Percentiles rank a stretch among this genome's conserved stretches.
These are phyloP conservation scores for Xanthoconium separans DNA, from an alignment of 1,284 basidiomycete genomes.

Conservation along the genomic window DNA sequence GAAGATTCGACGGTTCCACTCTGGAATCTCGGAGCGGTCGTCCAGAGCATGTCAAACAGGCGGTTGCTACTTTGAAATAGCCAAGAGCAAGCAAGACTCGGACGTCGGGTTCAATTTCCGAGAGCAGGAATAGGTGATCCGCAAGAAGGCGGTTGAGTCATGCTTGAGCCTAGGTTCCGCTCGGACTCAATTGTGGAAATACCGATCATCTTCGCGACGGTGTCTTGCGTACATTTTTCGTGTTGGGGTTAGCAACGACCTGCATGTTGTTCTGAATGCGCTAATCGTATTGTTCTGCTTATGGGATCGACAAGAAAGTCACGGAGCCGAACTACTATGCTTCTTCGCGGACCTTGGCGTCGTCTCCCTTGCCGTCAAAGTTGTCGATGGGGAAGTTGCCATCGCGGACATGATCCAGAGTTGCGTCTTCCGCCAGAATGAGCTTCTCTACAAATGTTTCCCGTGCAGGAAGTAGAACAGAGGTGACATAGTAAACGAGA, in stretches of 20 bases:
- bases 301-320: conserved; percentile 13
- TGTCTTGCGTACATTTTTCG: conserved; percentile 5
- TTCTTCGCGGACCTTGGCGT: conserved; percentile 5
- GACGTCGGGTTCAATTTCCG: conserved; percentile 11
- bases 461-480: conserved; percentile 52
- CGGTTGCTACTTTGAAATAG: background rate
- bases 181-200: background rate
- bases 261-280: background rate
- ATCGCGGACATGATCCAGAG: background rate
- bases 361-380: background rate
- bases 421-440: conserved; percentile 28
- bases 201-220: conserved; percentile 17
- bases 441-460: conserved; percentile 57
- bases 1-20: background rate
- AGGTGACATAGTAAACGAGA: conserved; percentile 50
- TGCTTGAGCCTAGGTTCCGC: conserved; percentile 2
- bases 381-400: conserved; percentile 2
- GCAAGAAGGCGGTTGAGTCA: conserved; percentile 7
- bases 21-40: background rate
- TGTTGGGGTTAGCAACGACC: background rate
- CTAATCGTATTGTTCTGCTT: conserved; percentile 1
- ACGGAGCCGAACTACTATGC: conserved; percentile 6
- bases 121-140: conserved; percentile 7
- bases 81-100: background rate
- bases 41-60: background rate